A percentile compares a stretch with the other conserved stretches of the same genome.
These are phyloP conservation scores for Delitschia confertaspora DNA, from an alignment of 495 filamentous ascomycete genomes.

Conservation along the genomic window DNA sequence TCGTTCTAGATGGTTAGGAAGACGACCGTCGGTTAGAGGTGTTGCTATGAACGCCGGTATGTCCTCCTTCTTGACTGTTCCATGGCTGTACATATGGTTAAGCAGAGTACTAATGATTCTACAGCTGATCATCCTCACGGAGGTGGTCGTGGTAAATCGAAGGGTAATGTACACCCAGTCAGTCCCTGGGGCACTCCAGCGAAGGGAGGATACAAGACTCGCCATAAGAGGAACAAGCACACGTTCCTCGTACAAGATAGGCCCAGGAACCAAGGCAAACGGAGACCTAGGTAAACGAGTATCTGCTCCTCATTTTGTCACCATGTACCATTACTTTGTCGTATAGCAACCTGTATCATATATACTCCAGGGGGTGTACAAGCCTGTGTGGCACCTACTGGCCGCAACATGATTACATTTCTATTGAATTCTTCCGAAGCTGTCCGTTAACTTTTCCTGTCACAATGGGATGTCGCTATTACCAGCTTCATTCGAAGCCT, in stretches of 20 bases:
- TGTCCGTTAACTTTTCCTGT: too few relatives aligned
- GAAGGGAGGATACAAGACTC: constrained; percentile 95
- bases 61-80: constrained; percentile 21
- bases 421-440: too few relatives aligned
- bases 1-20: constrained; percentile 81
- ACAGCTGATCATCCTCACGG: constrained; percentile 88
- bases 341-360: constrained; percentile 3
- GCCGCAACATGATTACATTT: too few relatives aligned
- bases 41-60: constrained; percentile 91
- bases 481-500: too few relatives aligned
- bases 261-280: constrained; percentile 39
- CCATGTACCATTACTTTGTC: constrained; percentile 1
- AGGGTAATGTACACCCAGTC: constrained; percentile 90
- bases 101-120: constrained; percentile 26
- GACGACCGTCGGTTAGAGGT: constrained; percentile 89
- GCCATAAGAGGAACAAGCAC: constrained; percentile 47
- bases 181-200: constrained; percentile 93
- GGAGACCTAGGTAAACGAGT: constrained; percentile 23
- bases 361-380: too few relatives aligned
- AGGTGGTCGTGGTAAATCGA: constrained; percentile 96
- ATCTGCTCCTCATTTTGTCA: neutral
- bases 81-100: neutral
- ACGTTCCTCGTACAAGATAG: constrained; percentile 37
- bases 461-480: too few relatives aligned
- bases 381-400: too few relatives aligned